These are phyloP conservation scores for Volvox africanus DNA, from an alignment of 139 green algal genomes.

Conservation along the genomic window DNA sequence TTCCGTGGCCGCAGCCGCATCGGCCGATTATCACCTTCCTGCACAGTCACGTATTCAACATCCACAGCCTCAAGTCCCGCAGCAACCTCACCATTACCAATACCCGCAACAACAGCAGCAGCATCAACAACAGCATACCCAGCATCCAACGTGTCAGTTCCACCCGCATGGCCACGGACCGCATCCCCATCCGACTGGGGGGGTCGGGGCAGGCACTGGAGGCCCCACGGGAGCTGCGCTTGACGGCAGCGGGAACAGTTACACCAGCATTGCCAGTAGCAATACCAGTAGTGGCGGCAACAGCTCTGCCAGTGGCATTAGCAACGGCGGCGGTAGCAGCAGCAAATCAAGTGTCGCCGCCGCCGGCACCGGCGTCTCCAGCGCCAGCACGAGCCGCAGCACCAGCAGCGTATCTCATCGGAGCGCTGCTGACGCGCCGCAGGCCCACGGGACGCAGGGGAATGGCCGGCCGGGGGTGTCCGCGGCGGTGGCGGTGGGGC, in stretches of 20 bases:
- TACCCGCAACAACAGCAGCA: neutral
- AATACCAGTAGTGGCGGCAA: constrained; percentile 22
- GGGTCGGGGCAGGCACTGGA: neutral
- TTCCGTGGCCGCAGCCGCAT: neutral
- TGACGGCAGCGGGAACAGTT: constrained; percentile 1
- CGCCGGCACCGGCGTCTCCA: constrained; percentile 8
- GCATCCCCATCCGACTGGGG: neutral
- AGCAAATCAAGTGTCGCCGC: constrained; percentile 11
- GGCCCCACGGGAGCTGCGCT: neutral
- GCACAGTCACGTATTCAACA: neutral
- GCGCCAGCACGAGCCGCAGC: constrained; percentile 26
- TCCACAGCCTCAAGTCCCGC: neutral
- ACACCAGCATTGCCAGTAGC: constrained; percentile 31
- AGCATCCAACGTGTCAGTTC: neutral
- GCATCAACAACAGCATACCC: neutral
- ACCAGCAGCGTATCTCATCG: constrained; percentile 17
- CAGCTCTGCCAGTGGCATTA: no score
- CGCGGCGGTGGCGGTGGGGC: neutral
- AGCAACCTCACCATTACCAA: neutral
- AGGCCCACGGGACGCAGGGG: neutral
- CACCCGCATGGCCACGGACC: neutral
- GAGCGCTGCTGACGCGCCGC: neutral
- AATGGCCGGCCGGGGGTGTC: neutral
- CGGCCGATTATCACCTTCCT: neutral
- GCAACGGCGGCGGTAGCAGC: constrained; percentile 8